These are phyloP conservation scores for Phytophthora multivora DNA, from an alignment of 352 stramenopile genomes.

Conservation along the genomic window DNA sequence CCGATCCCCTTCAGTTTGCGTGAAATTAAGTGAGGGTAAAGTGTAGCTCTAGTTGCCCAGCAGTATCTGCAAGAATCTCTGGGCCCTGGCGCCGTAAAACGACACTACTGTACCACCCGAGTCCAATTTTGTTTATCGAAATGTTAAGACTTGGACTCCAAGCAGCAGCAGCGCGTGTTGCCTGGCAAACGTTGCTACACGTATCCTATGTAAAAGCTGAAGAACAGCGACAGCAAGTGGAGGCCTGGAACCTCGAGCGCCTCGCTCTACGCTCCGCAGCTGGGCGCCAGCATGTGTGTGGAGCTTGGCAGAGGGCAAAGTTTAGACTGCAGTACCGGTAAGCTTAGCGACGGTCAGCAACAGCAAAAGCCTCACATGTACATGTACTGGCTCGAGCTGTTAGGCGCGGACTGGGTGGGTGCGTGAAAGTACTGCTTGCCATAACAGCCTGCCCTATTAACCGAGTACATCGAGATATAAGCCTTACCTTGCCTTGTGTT, in stretches of 20 bases:
- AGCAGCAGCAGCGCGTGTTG: neutral
- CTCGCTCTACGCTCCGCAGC: slow-evolving; percentile 3
- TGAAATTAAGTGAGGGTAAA: no score
- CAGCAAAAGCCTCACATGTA: neutral
- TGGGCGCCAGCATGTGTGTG: neutral
- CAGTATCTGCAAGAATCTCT: no score
- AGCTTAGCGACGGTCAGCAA: neutral
- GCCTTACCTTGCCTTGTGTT: no score
- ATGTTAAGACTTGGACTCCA: neutral
- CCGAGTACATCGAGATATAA: no score
- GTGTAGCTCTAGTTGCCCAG: no score
- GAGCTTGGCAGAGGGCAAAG: slow-evolving; percentile 15
- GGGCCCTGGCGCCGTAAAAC: neutral
- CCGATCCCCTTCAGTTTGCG: no score
- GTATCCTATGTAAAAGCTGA: neutral
- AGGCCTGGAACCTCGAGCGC: neutral
- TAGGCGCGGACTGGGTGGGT: neutral
- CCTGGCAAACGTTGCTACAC: neutral
- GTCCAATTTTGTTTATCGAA: slow-evolving; percentile 6
- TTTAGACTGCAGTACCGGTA: no score
- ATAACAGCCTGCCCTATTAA: no score
- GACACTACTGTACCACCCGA: no score
- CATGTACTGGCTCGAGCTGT: neutral
- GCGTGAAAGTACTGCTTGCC: no score
- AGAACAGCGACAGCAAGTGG: neutral